A percentile compares a stretch with the other conserved stretches of the same genome.
These are phyloP conservation scores for Nakazawaea wyomingensis DNA, from an alignment of 805 yeast species.

Conservation along the genomic window DNA sequence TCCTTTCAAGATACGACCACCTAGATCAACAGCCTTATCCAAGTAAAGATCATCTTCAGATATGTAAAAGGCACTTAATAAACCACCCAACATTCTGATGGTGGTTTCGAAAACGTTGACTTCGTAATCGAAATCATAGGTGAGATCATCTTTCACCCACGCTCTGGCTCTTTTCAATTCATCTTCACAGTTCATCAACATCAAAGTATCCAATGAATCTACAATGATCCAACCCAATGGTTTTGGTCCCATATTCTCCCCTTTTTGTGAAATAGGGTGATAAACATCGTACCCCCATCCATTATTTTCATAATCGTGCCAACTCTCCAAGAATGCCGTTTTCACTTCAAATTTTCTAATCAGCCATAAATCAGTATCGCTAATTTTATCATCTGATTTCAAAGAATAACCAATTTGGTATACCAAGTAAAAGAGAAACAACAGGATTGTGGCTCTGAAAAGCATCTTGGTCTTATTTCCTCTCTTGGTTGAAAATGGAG, in stretches of 20 bases:
- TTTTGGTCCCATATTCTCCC: constrained; percentile 68
- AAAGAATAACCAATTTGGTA: constrained; percentile 14
- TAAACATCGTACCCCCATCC: constrained; percentile 87
- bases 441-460: constrained; percentile 34
- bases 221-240: constrained; percentile 95
- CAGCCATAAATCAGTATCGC: constrained; percentile 34
- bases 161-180: constrained; percentile 59
- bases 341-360: constrained; percentile 52
- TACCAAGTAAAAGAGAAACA: constrained; percentile 36
- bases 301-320: constrained; percentile 67
- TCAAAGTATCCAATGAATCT: constrained; percentile 78
- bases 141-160: constrained; percentile 71
- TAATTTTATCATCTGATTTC: neutral
- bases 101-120: constrained; percentile 93
- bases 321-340: constrained; percentile 65
- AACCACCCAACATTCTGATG: constrained; percentile 88
- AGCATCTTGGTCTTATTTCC: constrained; percentile 30
- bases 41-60: constrained; percentile 65
- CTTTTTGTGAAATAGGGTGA: constrained; percentile 56
- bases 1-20: constrained; percentile 65
- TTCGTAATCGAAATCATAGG: constrained; percentile 64
- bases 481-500: constrained; percentile 1
- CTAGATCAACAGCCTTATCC: constrained; percentile 75
- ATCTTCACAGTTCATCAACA: constrained; percentile 64
- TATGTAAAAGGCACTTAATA: constrained; percentile 75